These are phyloP conservation scores for Echria macrotheca DNA, from an alignment of 495 filamentous ascomycete genomes.

Conservation along the genomic window DNA sequence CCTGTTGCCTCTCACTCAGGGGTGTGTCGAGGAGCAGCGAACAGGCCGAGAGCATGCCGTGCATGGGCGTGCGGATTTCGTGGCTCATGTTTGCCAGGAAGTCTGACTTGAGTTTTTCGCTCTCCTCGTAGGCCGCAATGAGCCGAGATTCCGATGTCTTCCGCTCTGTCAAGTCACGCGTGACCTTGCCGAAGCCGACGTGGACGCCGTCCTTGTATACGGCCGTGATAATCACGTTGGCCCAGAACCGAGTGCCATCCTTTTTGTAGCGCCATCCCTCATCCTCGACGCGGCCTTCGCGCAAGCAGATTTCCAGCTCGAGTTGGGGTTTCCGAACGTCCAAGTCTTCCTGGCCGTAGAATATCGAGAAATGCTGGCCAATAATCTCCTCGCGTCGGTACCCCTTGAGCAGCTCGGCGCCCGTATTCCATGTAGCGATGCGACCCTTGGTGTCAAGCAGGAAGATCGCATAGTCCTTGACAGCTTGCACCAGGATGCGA, in stretches of 20 bases:
- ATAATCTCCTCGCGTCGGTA: slow-evolving; percentile 53
- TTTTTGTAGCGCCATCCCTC: slow-evolving; percentile 62
- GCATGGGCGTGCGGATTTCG: slow-evolving; percentile 50
- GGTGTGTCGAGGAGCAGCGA: slow-evolving; percentile 39
- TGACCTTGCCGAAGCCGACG: slow-evolving; percentile 61
- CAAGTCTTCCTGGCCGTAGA: slow-evolving; percentile 55
- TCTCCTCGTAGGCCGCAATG: slow-evolving; percentile 60
- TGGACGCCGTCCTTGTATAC: slow-evolving; percentile 53
- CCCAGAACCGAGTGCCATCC: slow-evolving; percentile 60
- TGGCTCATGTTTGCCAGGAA: slow-evolving; percentile 61
- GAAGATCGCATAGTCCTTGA: slow-evolving; percentile 65
- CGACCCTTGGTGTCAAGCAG: slow-evolving; percentile 55
- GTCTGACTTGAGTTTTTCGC: slow-evolving; percentile 58
- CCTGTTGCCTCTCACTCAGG: slow-evolving; percentile 35
- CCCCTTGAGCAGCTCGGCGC: slow-evolving; percentile 55
- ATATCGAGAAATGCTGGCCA: slow-evolving; percentile 57
- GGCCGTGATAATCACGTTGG: slow-evolving; percentile 60
- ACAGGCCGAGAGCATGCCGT: slow-evolving; percentile 47
- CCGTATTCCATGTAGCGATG: slow-evolving; percentile 59
- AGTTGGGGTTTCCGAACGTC: slow-evolving; percentile 47
- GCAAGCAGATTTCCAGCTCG: slow-evolving; percentile 53
- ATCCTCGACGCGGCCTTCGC: slow-evolving; percentile 57
- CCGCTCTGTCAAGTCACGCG: slow-evolving; percentile 58
- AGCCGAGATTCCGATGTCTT: slow-evolving; percentile 52
- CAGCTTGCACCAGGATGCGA: slow-evolving; percentile 56